phyloP scores from a whole-genome alignment of 768 basidiomycete species.

The Cubamyces sp. region DNA sequence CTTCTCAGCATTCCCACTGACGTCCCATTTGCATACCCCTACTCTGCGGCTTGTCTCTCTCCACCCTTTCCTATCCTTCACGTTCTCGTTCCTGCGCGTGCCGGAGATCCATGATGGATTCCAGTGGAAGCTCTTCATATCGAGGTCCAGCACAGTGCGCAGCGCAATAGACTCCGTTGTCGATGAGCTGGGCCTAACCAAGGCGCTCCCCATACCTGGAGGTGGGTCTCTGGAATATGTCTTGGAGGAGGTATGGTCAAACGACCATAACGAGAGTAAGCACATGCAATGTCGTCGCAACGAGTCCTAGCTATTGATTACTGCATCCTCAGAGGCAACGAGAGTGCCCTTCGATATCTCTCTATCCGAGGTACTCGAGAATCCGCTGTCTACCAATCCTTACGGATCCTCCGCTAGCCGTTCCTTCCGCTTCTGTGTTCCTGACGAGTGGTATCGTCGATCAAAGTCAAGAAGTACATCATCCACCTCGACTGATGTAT shows the following conservation, averaged over 20 bases:
- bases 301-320: neutral
- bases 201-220: conserved; percentile 65
- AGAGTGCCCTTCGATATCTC: conserved; percentile 48
- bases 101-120: conserved; percentile 81
- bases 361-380: conserved; percentile 48
- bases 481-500: conserved; percentile 50
- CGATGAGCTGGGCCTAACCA: conserved; percentile 73
- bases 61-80: conserved; percentile 59
- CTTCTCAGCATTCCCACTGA: conserved; percentile 73
- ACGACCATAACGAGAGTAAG: conserved; percentile 60
- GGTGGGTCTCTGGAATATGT: conserved; percentile 73
- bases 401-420: conserved; percentile 38
- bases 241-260: conserved; percentile 68
- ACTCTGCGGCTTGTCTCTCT: conserved; percentile 72
- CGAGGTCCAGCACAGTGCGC: conserved; percentile 56
- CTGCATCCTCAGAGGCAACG: conserved; percentile 41
- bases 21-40: conserved; percentile 68
- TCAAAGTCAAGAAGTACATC: conserved; percentile 60
- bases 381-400: conserved; percentile 34
- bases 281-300: neutral
- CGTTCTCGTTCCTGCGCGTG: conserved; percentile 63
- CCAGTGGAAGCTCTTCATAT: conserved; percentile 65
- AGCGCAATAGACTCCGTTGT: conserved; percentile 55
- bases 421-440: conserved; percentile 66
- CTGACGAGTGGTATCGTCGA: conserved; percentile 80